These are phyloP conservation scores for Sugiyamaella castrensis DNA, from an alignment of 1,139 yeast genomes.

Conservation along the genomic window DNA sequence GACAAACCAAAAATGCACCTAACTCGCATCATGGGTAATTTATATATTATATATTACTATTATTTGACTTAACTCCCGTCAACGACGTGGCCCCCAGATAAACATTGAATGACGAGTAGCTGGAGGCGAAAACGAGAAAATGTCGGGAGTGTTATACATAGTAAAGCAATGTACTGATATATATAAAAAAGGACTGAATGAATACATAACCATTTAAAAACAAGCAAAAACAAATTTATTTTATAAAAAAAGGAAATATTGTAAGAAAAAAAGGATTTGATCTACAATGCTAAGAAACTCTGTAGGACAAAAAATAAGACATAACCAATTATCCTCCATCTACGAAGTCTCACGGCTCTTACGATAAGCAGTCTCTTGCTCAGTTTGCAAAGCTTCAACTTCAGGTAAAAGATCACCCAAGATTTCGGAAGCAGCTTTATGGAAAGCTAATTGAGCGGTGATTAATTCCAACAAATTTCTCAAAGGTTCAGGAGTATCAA, in stretches of 20 bases:
- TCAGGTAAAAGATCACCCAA: conserved; percentile 65
- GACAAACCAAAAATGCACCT: no score
- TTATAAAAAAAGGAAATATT: not conserved
- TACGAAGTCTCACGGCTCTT: conserved; percentile 33
- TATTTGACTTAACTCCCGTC: no score
- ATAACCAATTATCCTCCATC: not conserved
- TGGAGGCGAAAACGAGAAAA: no score
- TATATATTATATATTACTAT: no score
- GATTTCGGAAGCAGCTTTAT: conserved; percentile 70
- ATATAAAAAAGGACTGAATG: no score
- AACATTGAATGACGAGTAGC: no score
- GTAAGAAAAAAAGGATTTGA: not conserved
- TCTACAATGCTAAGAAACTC: not conserved
- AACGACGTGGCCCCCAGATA: no score
- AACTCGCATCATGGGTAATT: no score
- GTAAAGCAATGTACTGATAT: no score
- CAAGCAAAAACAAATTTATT: no score
- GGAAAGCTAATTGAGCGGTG: conserved; percentile 80
- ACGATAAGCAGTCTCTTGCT: conserved; percentile 43
- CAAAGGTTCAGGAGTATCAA: conserved; percentile 70
- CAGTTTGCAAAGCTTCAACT: conserved; percentile 59
- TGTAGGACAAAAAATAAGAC: no score
- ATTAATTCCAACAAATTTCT: conserved; percentile 67
- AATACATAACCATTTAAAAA: no score
- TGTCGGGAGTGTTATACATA: not conserved